These are phyloP conservation scores for Phytophthora megakarya DNA, from an alignment of 352 stramenopile species.

Conservation along the genomic window DNA sequence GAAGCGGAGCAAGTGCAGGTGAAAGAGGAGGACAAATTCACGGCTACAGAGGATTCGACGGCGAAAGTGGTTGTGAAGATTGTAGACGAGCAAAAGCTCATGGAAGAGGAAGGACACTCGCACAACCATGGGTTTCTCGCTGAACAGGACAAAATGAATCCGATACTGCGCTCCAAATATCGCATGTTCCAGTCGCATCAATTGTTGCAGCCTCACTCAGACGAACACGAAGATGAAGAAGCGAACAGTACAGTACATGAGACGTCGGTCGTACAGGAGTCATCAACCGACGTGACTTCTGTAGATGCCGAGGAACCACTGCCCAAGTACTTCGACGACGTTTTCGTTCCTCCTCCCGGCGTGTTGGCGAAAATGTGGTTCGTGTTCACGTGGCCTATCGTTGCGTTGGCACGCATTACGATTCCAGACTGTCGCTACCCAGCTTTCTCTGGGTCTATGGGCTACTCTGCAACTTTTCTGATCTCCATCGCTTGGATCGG, in stretches of 20 bases:
- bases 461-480: slow-evolving; percentile 62
- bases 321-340: slow-evolving; percentile 64
- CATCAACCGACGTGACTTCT: slow-evolving; percentile 7
- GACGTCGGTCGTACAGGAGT: slow-evolving; percentile 8
- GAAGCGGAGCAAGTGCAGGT: slow-evolving; percentile 29
- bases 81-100: slow-evolving; percentile 13
- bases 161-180: slow-evolving; percentile 71
- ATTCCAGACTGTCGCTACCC: slow-evolving; percentile 78
- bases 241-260: neutral
- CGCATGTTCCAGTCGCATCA: slow-evolving; percentile 71
- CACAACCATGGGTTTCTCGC: slow-evolving; percentile 37
- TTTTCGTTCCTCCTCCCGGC: slow-evolving; percentile 47
- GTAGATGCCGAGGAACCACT: slow-evolving; percentile 36
- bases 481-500: slow-evolving; percentile 78
- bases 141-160: slow-evolving; percentile 53
- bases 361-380: slow-evolving; percentile 62
- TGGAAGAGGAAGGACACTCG: slow-evolving; percentile 15
- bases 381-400: slow-evolving; percentile 68
- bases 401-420: slow-evolving; percentile 64
- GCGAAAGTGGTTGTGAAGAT: slow-evolving; percentile 18
- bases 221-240: slow-evolving; percentile 18
- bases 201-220: slow-evolving; percentile 28
- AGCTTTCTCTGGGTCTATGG: slow-evolving; percentile 47
- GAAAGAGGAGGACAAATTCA: slow-evolving; percentile 13
- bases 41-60: slow-evolving; percentile 7